phyloP scores from a whole-genome alignment of 306 rosid species.

The Dalbergia cultrata region DNA sequence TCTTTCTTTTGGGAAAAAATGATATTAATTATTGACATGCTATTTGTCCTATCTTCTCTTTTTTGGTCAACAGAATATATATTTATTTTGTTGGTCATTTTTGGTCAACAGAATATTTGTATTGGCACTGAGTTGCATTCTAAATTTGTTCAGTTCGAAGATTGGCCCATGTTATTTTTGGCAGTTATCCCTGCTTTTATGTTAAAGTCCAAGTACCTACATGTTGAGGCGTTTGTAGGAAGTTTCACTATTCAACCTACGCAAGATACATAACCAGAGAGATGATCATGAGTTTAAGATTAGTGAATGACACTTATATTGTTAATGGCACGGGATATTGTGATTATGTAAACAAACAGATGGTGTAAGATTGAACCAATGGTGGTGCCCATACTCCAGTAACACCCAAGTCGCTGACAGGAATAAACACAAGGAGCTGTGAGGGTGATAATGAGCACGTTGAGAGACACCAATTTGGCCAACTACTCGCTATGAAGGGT shows the following conservation, averaged over 20 bases:
- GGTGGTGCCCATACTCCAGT: slow-evolving; percentile 32
- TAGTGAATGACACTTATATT: slow-evolving; percentile 3
- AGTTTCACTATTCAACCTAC: neutral
- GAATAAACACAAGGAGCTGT: slow-evolving; percentile 4
- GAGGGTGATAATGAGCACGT: slow-evolving; percentile 5
- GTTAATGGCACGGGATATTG: slow-evolving; percentile 29
- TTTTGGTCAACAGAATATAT: too few relatives aligned
- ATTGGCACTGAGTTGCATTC: slow-evolving; percentile 14
- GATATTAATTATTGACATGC: too few relatives aligned
- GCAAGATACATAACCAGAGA: neutral
- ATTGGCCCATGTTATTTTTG: neutral
- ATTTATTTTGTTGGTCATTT: too few relatives aligned
- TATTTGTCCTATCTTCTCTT: too few relatives aligned
- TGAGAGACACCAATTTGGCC: slow-evolving; percentile 37
- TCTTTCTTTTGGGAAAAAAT: slow-evolving; percentile 27
- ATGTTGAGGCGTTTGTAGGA: slow-evolving; percentile 2
- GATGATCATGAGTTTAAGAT: neutral
- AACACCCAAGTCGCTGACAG: slow-evolving; percentile 37
- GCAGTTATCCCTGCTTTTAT: neutral
- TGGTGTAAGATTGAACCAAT: slow-evolving; percentile 34
- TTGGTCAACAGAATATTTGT: slow-evolving; percentile 10
- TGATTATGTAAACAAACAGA: slow-evolving; percentile 29
- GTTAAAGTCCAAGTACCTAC: neutral
- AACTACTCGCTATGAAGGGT: slow-evolving; percentile 41
- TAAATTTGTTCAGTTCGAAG: neutral